Conservation (phyloP, 768 basidiomycete species). For the Suillus plorans region DNA sequence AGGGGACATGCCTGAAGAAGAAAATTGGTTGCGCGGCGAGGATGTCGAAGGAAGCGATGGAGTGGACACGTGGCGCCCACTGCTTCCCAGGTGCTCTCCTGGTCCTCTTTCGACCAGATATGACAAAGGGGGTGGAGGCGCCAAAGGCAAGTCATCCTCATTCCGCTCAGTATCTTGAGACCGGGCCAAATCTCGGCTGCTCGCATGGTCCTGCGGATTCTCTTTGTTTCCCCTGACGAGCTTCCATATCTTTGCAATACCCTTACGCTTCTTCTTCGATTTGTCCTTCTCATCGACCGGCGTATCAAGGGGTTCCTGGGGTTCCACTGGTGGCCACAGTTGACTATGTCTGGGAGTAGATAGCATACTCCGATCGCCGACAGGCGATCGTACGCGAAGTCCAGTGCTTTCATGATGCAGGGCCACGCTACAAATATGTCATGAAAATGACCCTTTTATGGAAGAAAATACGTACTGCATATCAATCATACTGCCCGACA, state of each 20-base stretch:
- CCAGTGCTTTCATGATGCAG: conserved; percentile 63
- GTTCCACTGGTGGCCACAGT: conserved; percentile 47
- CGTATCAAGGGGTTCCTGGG: conserved; percentile 25
- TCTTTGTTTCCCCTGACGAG: conserved; percentile 65
- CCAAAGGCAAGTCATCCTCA: conserved; percentile 76
- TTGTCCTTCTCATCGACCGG: conserved; percentile 42
- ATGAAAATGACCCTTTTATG: conserved; percentile 13
- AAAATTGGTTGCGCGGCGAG: conserved; percentile 51
- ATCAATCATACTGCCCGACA: conserved; percentile 87
- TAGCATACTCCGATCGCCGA: conserved; percentile 33
- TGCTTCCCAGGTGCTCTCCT: conserved; percentile 47
- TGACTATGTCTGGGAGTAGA: conserved; percentile 48
- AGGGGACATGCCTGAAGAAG: conserved; percentile 66
- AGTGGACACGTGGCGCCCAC: conserved; percentile 63
- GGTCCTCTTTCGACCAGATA: conserved; percentile 71
- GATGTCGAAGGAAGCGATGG: conserved; percentile 63
- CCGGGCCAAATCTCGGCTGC: conserved; percentile 38
- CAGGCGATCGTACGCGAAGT: conserved; percentile 29
- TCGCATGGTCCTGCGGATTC: conserved; percentile 14
- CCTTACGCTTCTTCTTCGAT: conserved; percentile 76
- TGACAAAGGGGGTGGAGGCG: conserved; percentile 89
- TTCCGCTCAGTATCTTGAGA: conserved; percentile 28
- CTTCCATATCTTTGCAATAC: conserved; percentile 79
- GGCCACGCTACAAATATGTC: conserved; percentile 54
- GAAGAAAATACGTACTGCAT: conserved; percentile 74